Percentiles rank a stretch among this genome's conserved stretches.
These are phyloP conservation scores for Colletotrichum horii DNA, from an alignment of 2,329 filamentous ascomycete species.

Conservation along the genomic window DNA sequence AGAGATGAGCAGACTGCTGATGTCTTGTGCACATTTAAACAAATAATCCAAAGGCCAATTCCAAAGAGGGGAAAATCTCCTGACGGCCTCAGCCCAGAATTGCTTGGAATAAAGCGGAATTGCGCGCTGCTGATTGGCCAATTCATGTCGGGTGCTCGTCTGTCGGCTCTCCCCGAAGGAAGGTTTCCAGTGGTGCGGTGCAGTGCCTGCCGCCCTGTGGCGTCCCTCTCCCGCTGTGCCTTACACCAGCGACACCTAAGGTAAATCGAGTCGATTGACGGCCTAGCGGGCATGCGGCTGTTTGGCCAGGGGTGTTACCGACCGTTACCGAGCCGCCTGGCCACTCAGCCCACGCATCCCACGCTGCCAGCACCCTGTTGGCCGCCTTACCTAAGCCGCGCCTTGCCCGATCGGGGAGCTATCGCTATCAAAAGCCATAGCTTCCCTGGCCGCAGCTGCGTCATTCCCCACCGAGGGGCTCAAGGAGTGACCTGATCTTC, in stretches of 20 bases:
- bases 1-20: background rate
- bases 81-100: background rate
- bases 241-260: background rate
- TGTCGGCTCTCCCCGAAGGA: background rate
- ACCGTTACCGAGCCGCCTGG: slow-evolving; percentile 11
- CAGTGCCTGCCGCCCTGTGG: too few relatives aligned
- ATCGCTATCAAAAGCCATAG: background rate
- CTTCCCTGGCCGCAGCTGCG: slow-evolving; percentile 5
- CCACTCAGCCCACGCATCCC: background rate
- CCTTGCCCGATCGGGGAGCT: background rate
- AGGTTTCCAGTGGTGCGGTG: background rate
- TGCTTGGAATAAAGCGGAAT: background rate
- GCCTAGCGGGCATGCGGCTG: slow-evolving; percentile 13
- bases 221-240: background rate
- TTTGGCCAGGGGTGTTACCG: background rate
- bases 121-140: background rate
- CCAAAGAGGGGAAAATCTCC: background rate
- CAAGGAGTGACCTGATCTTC: slow-evolving; percentile 20
- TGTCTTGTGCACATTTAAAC: background rate
- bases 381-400: background rate
- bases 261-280: background rate
- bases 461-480: slow-evolving; percentile 22
- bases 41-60: background rate
- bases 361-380: background rate
- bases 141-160: background rate